phyloP scores from a whole-genome alignment of 139 green algal species.

The Chlamydomonas eustigma region DNA sequence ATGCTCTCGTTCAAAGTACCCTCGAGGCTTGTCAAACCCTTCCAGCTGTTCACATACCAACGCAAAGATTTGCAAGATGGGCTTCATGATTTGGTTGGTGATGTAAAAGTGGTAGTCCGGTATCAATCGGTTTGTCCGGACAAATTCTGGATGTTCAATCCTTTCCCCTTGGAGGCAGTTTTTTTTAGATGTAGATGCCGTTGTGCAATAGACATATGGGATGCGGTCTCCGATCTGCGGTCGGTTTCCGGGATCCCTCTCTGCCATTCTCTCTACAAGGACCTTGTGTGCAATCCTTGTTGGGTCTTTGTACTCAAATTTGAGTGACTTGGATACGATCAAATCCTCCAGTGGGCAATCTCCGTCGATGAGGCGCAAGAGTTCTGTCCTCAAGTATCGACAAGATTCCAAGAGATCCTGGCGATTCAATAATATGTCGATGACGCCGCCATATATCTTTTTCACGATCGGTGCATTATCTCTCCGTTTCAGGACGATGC shows the following conservation, averaged over 20 bases:
- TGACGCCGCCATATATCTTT: conserved; percentile 18
- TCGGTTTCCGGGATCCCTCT: conserved; percentile 21
- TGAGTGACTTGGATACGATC: conserved; percentile 20
- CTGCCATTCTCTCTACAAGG: conserved; percentile 20
- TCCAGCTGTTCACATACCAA: conserved; percentile 13
- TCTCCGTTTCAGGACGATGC: conserved; percentile 19
- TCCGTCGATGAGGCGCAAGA: not conserved
- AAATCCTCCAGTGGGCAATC: not conserved
- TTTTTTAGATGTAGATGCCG: too few relatives aligned
- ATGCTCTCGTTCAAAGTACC: too few relatives aligned
- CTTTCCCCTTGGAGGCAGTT: conserved; percentile 26
- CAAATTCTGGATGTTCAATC: conserved; percentile 17
- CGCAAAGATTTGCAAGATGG: conserved; percentile 11
- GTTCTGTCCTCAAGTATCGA: not conserved
- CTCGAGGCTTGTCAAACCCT: too few relatives aligned
- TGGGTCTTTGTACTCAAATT: conserved; percentile 21
- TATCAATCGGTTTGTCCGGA: not conserved
- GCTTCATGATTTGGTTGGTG: conserved; percentile 26
- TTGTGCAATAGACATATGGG: conserved; percentile 17
- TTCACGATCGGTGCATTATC: conserved; percentile 29
- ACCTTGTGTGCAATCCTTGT: conserved; percentile 23
- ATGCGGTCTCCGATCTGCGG: conserved; percentile 26
- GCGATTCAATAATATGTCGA: conserved; percentile 14
- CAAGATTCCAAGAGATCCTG: not conserved
- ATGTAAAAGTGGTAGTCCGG: conserved; percentile 25